Evolutionary conservation across 306 rosid species (phyloP), one percentile per base, ranked within the genome.

Genomic region (Nissolia schottii): DNA sequence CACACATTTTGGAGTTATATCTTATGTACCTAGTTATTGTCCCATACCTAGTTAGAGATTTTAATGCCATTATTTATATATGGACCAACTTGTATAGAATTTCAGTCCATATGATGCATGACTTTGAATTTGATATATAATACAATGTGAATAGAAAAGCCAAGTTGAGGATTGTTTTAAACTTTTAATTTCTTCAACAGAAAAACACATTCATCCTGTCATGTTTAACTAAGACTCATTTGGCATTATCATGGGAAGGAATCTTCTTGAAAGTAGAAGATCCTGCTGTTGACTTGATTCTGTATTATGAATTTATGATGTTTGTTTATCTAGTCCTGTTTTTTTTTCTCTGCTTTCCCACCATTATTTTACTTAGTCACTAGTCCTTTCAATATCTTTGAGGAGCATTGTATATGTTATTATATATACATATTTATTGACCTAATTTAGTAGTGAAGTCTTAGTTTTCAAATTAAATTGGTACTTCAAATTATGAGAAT

Each of bases 181-280:
- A 19, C 70, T 72, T 27, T 67, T n/a, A 62, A 59, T 49, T 67
- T 34, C 6, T 48, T 53, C 28, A 78, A 68, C 64, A 38, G 58
- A 61, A 79, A n/a, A 74, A 71, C 38, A 54, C 75, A 54, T 48
- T 59, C 64, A 32, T 35, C 29, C 11, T 28, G 76, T 70, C 57
- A 48, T 23, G 46, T 32, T 7, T 79, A 51, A 4, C 51, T 45
- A 38, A 41, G 51, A 69, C 57, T 79, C 77, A 78, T 78, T 81
- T 85, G 94, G 84, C 86, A 73, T 59, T 83, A 64, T 88, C 64
- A 51, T 69, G 59, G 54, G 53, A 64, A 72, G 76, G 85, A 84
- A 89, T 87, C 86, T 85, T 45, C 63, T 66, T 56, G 31, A 60
- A 74, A 73, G 23, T n/a, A 57, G 31, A 77, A 77, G 71, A 82